Conservation (phyloP, 768 basidiomycete species). For the Tylopilus plumbeoviolaceoides region DNA sequence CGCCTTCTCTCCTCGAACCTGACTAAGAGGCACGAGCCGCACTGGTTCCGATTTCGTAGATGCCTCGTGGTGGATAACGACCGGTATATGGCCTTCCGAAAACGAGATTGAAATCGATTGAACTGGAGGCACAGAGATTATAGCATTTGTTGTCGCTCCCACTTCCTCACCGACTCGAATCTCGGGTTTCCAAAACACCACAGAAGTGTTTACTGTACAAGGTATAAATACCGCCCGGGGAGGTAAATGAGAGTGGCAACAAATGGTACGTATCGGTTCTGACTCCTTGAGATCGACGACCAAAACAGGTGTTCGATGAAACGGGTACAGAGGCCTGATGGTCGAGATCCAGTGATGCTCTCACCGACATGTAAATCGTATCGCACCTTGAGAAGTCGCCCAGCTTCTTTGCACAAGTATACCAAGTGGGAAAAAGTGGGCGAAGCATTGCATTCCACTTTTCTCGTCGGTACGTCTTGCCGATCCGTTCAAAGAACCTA, state of each 20-base stretch:
- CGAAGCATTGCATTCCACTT: slow-evolving; percentile 72
- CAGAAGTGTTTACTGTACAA: slow-evolving; percentile 53
- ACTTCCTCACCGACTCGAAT: slow-evolving; percentile 56
- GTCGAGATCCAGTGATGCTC: not conserved
- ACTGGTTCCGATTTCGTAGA: slow-evolving; percentile 12
- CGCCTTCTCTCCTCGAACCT: slow-evolving; percentile 38
- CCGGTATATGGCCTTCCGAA: slow-evolving; percentile 38
- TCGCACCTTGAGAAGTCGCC: slow-evolving; percentile 70
- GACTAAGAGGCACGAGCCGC: slow-evolving; percentile 38
- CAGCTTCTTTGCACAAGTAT: slow-evolving; percentile 73
- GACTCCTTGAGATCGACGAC: slow-evolving; percentile 60
- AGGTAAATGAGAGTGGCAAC: not conserved
- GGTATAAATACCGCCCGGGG: slow-evolving; percentile 2
- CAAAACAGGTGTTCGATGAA: slow-evolving; percentile 49
- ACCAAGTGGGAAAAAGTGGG: slow-evolving; percentile 76
- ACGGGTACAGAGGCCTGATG: slow-evolving; percentile 68
- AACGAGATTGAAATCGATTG: slow-evolving; percentile 58
- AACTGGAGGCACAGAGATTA: slow-evolving; percentile 59
- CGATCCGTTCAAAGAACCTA: slow-evolving; percentile 92
- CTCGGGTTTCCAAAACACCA: slow-evolving; percentile 69
- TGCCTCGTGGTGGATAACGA: slow-evolving; percentile 47
- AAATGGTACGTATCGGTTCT: slow-evolving; percentile 59
- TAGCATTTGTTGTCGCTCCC: slow-evolving; percentile 45
- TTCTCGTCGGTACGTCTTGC: slow-evolving; percentile 83
- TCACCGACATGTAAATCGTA: not conserved